Evolutionary conservation across 129 eudicot genomes (phyloP).

Genomic region (Chrysanthemum seticuspe): DNA sequence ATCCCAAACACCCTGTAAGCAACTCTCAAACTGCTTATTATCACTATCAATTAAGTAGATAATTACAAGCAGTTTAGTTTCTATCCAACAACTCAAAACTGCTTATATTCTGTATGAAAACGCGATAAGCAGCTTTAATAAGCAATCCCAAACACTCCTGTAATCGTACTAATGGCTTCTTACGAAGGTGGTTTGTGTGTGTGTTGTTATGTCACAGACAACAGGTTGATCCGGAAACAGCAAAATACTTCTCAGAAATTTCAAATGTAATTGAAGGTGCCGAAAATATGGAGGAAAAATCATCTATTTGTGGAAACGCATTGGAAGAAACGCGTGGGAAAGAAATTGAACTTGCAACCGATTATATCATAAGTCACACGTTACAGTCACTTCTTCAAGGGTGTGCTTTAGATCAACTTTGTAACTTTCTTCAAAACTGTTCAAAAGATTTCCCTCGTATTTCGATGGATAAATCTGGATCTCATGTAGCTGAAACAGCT

Average conservation of each 20-base stretch:
- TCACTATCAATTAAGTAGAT: no score
- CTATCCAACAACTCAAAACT: no score
- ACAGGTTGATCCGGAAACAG: constrained; percentile 74
- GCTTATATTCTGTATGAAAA: no score
- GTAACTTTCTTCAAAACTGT: constrained; percentile 68
- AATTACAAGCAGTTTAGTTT: neutral
- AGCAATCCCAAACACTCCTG: no score
- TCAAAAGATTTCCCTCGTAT: constrained; percentile 63
- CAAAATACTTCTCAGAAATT: constrained; percentile 68
- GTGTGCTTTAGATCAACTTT: constrained; percentile 69
- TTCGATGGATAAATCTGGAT: constrained; percentile 84
- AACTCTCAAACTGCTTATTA: no score
- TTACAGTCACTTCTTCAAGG: constrained; percentile 84
- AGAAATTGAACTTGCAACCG: constrained; percentile 94
- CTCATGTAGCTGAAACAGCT: constrained; percentile 98
- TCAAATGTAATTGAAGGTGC: constrained; percentile 61
- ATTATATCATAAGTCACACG: constrained; percentile 86
- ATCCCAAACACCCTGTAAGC: no score
- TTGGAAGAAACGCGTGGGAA: constrained; percentile 89
- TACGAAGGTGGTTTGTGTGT: neutral
- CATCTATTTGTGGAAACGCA: constrained; percentile 76
- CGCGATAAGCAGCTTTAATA: no score
- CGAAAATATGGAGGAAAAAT: constrained; percentile 67
- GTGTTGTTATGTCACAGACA: constrained; percentile 38
- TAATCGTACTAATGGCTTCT: no score